These are phyloP conservation scores for Phytopythium mirpurense DNA, from an alignment of 352 stramenopile genomes.

Conservation along the genomic window DNA sequence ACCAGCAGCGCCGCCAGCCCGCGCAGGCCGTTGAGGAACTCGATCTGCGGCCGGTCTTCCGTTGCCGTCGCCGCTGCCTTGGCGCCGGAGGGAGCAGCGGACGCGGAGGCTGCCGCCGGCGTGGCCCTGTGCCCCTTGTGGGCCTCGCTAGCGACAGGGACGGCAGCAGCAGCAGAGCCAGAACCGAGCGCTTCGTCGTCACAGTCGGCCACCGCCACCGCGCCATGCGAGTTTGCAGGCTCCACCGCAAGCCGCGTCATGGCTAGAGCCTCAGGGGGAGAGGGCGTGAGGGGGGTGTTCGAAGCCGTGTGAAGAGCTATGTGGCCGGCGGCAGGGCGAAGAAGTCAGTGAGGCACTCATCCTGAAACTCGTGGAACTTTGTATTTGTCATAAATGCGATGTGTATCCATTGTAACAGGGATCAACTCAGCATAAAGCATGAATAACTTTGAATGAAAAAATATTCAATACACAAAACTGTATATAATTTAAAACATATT, in stretches of 20 bases:
- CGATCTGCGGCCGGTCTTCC: conserved; percentile 12
- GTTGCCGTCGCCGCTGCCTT: not conserved
- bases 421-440: no score
- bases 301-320: no score
- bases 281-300: no score
- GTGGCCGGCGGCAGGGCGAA: no score
- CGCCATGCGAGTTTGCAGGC: not conserved
- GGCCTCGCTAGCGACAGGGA: not conserved
- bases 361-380: no score
- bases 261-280: no score
- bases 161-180: not conserved
- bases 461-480: no score
- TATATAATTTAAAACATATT: no score
- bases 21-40: conserved; percentile 24
- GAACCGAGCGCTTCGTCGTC: not conserved
- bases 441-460: no score
- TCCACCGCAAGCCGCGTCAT: not conserved
- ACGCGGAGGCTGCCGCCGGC: not conserved
- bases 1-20: conserved; percentile 20
- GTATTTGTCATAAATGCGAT: no score
- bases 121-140: not conserved
- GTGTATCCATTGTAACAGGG: no score
- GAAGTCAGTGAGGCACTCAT: no score
- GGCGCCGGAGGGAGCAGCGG: not conserved
- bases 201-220: not conserved